Conservation (phyloP, 768 basidiomycete species). For the Mycena leptocephala region DNA sequence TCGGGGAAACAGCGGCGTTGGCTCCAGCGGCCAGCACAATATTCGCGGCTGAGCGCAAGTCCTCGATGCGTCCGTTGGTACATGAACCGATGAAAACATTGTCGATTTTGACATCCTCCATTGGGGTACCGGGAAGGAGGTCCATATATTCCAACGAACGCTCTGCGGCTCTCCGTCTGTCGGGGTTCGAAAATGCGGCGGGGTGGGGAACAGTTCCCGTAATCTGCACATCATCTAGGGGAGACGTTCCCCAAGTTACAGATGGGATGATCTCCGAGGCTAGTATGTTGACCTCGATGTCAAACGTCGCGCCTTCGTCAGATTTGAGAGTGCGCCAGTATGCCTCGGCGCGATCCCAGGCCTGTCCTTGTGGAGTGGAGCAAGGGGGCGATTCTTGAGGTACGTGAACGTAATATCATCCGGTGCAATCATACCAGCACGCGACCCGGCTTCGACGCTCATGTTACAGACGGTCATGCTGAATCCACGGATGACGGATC, state of each 20-base stretch:
- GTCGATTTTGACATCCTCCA: conserved; percentile 85
- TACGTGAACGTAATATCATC: conserved; percentile 91
- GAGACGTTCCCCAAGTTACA: conserved; percentile 94
- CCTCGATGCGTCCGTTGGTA: conserved; percentile 95
- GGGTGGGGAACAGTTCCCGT: conserved; percentile 89
- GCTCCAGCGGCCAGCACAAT: conserved; percentile 83
- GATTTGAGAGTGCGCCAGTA: conserved; percentile 89
- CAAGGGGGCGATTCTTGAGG: conserved; percentile 84
- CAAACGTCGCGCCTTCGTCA: conserved; percentile 89
- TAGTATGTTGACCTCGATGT: conserved; percentile 83
- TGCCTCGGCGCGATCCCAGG: conserved; percentile 86
- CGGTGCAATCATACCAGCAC: conserved; percentile 94
- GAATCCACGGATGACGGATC: conserved; percentile 87
- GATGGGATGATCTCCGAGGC: conserved; percentile 92
- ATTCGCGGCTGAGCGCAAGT: conserved; percentile 89
- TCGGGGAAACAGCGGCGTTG: conserved; percentile 80
- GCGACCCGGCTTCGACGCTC: conserved; percentile 95
- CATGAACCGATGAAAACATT: conserved; percentile 96
- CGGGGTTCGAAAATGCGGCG: conserved; percentile 71
- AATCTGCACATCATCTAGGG: conserved; percentile 90
- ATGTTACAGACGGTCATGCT: conserved; percentile 95
- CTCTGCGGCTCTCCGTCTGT: conserved; percentile 77
- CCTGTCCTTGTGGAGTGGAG: conserved; percentile 86
- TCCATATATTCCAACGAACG: conserved; percentile 91
- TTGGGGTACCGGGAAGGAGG: conserved; percentile 79